Base-by-base conservation (phyloP, 2,329 filamentous ascomycete genomes). In the Fusarium oxysporum region DNA sequence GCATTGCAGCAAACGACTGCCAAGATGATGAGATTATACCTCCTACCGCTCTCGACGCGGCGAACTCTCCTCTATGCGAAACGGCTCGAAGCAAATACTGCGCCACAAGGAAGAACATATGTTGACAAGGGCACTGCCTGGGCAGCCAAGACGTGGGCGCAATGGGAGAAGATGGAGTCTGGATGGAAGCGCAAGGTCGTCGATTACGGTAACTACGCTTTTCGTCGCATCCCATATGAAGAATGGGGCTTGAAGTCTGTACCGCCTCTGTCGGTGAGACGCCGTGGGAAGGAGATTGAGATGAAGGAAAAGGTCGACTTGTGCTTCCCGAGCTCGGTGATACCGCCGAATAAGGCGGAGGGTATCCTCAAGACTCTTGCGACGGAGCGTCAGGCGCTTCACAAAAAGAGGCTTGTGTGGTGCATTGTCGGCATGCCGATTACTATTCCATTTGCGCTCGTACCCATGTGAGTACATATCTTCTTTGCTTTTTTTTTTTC, bases 231-330 rank as follows among this genome's bases (percentile, higher is more conserved):
- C 78, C 93, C 96, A 6, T 98, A 93, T 81, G 93, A 98, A 83
- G 96, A 99, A 91, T 99, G 96, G 96, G 95, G 94, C 1, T 87
- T 99, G 75, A 98, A 98, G 85, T 97, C 94, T 40, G 92, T 99
- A 58, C 96, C 96, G 48, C 92, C 95, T 28, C 86, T 97, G 75
- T 94, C 91, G 45, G 85, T 90, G 64, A 88, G 90, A 74, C 87
- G 91, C 65, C 87, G 89, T 75, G 85, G 88, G 54, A 90, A 93
- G 58, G 90, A 93, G 76, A 78, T 91, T 28, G 81, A 89, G 58
- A 89, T 88, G 41, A 86, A 88, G 72, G 88, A 90, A 56, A 90
- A 89, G 76, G 89, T 94, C 69, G 90, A 94, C 74, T 88, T 98
- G 35, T 84, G 94, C 58, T 98, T 93, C 79, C 96, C 96, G 0